A percentile compares a stretch with the other conserved stretches of the same genome.
phyloP scores from a whole-genome alignment of 345 rosid genomes.

The Boechera stricta region DNA sequence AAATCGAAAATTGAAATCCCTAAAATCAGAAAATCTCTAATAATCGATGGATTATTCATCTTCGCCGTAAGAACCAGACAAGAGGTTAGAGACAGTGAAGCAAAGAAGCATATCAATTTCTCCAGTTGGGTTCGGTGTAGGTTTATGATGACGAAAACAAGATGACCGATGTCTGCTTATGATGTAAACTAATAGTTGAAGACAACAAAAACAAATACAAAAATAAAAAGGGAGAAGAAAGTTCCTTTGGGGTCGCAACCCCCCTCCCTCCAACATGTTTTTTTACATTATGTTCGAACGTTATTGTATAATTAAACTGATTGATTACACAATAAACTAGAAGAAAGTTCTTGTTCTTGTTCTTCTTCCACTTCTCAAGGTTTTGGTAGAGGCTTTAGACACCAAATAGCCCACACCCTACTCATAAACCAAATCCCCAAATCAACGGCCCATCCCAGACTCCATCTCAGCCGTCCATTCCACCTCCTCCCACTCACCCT shows the following conservation, averaged over 20 bases:
- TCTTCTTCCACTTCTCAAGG: slow-evolving; percentile 44
- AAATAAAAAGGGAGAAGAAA: slow-evolving; percentile 11
- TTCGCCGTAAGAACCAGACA: neutral
- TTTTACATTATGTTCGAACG: slow-evolving; percentile 3
- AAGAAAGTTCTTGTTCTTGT: slow-evolving; percentile 46
- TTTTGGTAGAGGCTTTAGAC: slow-evolving; percentile 66
- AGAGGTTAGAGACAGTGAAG: slow-evolving; percentile 34
- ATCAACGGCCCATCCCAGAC: slow-evolving; percentile 77
- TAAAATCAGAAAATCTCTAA: too few relatives aligned
- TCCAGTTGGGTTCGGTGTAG: slow-evolving; percentile 35
- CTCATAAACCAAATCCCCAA: slow-evolving; percentile 85
- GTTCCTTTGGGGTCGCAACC: slow-evolving; percentile 14
- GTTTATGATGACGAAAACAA: slow-evolving; percentile 33
- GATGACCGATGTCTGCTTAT: slow-evolving; percentile 18
- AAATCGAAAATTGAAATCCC: too few relatives aligned
- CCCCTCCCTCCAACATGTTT: neutral
- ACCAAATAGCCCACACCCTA: slow-evolving; percentile 72
- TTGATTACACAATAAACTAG: neutral
- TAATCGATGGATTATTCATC: too few relatives aligned
- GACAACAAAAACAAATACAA: slow-evolving; percentile 34
- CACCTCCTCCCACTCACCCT: slow-evolving; percentile 37
- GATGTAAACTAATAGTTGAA: slow-evolving; percentile 37
- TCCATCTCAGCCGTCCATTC: slow-evolving; percentile 50
- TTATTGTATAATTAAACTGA: slow-evolving; percentile 17
- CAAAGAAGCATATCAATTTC: slow-evolving; percentile 8